phyloP scores from a whole-genome alignment of 352 stramenopile genomes.

The Pythium plurisporium region DNA sequence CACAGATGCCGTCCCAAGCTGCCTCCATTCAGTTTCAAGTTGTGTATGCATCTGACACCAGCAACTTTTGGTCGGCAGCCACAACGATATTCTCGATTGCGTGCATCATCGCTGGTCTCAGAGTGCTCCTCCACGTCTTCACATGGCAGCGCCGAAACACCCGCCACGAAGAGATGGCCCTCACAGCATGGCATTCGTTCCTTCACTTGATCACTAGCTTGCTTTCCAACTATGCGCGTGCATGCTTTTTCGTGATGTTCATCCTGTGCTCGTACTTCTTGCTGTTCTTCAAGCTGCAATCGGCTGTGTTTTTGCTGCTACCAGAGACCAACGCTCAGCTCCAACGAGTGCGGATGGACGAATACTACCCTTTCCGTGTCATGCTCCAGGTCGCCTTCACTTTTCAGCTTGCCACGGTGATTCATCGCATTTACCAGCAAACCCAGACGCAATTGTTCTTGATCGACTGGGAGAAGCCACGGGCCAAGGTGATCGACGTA shows the following conservation, averaged over 20 bases:
- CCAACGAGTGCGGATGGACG: slow-evolving; percentile 48
- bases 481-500: slow-evolving; percentile 53
- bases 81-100: slow-evolving; percentile 66
- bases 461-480: slow-evolving; percentile 92
- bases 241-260: slow-evolving; percentile 61
- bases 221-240: slow-evolving; percentile 38
- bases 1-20: slow-evolving; percentile 21
- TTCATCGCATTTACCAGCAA: slow-evolving; percentile 75
- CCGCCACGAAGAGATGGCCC: slow-evolving; percentile 54
- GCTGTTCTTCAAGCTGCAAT: slow-evolving; percentile 94
- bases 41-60: slow-evolving; percentile 84
- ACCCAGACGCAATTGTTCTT: slow-evolving; percentile 86
- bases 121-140: slow-evolving; percentile 73
- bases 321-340: slow-evolving; percentile 56
- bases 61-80: slow-evolving; percentile 72
- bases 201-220: slow-evolving; percentile 32
- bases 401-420: slow-evolving; percentile 75
- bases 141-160: slow-evolving; percentile 85
- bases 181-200: slow-evolving; percentile 47
- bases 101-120: slow-evolving; percentile 45
- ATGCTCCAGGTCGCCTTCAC: slow-evolving; percentile 78
- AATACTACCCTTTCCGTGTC: slow-evolving; percentile 87
- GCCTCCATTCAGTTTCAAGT: slow-evolving; percentile 62
- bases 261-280: slow-evolving; percentile 86
- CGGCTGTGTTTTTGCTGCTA: slow-evolving; percentile 83